Evolutionary conservation across 805 yeast species (phyloP), one percentile per base, ranked within the genome.

Genomic region (Pichia californica): DNA sequence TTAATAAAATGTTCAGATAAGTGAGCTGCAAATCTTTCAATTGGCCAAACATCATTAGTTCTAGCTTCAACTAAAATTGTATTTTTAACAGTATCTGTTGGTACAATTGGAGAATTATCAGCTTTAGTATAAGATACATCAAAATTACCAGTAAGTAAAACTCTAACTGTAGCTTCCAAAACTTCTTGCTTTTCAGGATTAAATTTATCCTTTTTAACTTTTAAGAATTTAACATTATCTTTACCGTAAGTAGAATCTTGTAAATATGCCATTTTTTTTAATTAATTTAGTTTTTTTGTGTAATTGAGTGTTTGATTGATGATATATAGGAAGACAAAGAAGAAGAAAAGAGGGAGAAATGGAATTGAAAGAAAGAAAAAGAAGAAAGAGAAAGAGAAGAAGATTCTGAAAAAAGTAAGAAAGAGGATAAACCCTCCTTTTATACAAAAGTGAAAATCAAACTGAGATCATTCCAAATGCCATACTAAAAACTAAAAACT

Each of bases 51-150:
- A 50, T 88, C 86, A 39, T 77, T 73, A 58, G 75, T 80, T 66
- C 83, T 85, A 51, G 96, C 96, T 52, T 85, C 81, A 28, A 89
- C 73, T 59, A 84, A 72, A 51, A 86, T 78, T 40, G 96, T 88
- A 72, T 88, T 88, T 66, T 88, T 88, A 44, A 88, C 88, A 1
- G 96, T 87, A 64, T 88, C 96, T 8, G 97, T 89, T 46, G 97
- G 96, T 39, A 89, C 94, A 57, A 89, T 80, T n/a, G 84, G 76
- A 2, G 84, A 60, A 69, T 89, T 89, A 67, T 89, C 94, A 31
- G 96, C 96, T 46, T 81, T 58, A 40, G 96, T 89, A 71, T 85
- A 89, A 3, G 95, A 80, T 26, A 68, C 66, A 50, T 84, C 96
- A 56, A 89, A 81, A 44, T 73, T 76, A 49, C 97, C 97, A 53